These are phyloP conservation scores for Tulasnella sp. DNA, from an alignment of 768 basidiomycete genomes.

Conservation along the genomic window DNA sequence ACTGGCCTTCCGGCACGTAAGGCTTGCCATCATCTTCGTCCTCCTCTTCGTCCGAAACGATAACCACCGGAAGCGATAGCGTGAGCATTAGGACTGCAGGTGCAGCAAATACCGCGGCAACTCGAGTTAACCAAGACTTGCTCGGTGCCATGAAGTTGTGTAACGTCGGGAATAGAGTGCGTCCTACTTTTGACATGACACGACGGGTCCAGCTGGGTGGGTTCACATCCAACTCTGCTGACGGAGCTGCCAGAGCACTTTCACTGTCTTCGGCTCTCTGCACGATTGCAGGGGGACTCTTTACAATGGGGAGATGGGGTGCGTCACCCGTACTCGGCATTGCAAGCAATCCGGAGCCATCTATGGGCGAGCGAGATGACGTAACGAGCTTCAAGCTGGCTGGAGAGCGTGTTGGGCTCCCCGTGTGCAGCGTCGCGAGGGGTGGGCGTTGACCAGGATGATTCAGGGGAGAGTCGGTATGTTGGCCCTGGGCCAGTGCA, in stretches of 20 bases:
- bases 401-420: neutral
- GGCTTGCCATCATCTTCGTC: slow-evolving; percentile 18
- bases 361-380: neutral
- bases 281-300: neutral
- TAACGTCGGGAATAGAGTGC: slow-evolving; percentile 80
- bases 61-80: slow-evolving; percentile 83
- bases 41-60: slow-evolving; percentile 43
- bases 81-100: slow-evolving; percentile 84
- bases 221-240: slow-evolving; percentile 16
- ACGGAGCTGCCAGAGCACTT: neutral
- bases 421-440: neutral
- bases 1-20: slow-evolving; percentile 34
- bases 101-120: slow-evolving; percentile 70
- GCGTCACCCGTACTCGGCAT: neutral
- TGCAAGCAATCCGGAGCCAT: neutral
- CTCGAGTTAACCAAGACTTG: slow-evolving; percentile 50
- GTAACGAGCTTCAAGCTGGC: neutral
- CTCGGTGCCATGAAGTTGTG: slow-evolving; percentile 59
- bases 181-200: slow-evolving; percentile 39
- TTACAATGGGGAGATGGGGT: slow-evolving; percentile 29
- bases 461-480: neutral
- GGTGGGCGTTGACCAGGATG: neutral
- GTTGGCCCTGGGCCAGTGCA: slow-evolving; percentile 28
- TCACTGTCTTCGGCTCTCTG: neutral
- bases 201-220: slow-evolving; percentile 36